Conservation (phyloP, 257 asterid genomes). For the Ballota nigra region DNA sequence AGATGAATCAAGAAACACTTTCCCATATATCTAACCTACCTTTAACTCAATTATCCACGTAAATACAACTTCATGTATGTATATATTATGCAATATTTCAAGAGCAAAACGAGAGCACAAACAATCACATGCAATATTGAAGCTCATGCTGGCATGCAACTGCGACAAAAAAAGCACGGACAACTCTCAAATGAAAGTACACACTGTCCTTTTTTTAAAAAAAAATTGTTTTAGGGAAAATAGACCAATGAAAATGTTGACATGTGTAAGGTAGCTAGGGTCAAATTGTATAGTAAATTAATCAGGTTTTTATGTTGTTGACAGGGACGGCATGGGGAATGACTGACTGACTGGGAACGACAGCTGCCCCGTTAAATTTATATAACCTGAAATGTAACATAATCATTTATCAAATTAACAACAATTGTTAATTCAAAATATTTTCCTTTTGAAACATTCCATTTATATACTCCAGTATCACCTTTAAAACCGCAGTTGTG, state of each 20-base stretch:
- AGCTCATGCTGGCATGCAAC: no score
- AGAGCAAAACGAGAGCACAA: background rate
- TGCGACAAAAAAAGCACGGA: no score
- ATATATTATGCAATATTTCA: background rate
- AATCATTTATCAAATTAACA: background rate
- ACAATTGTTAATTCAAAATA: no score
- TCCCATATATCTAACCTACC: no score
- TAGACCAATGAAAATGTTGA: background rate
- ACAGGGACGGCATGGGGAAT: slow-evolving; percentile 1
- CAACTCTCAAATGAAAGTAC: background rate
- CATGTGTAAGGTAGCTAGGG: background rate
- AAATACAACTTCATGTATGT: no score
- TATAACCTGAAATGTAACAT: no score
- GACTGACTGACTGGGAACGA: background rate
- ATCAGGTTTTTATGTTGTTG: background rate
- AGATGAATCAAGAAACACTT: no score
- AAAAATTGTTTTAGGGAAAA: background rate
- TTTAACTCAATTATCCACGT: no score
- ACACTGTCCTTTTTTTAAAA: background rate
- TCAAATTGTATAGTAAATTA: background rate
- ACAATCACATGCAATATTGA: no score
- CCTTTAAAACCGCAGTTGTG: no score
- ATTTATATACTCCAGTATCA: background rate
- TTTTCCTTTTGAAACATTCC: background rate
- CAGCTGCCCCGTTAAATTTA: background rate